phyloP scores from a whole-genome alignment of 257 asterid species.

The Solanum gracilifrons region DNA sequence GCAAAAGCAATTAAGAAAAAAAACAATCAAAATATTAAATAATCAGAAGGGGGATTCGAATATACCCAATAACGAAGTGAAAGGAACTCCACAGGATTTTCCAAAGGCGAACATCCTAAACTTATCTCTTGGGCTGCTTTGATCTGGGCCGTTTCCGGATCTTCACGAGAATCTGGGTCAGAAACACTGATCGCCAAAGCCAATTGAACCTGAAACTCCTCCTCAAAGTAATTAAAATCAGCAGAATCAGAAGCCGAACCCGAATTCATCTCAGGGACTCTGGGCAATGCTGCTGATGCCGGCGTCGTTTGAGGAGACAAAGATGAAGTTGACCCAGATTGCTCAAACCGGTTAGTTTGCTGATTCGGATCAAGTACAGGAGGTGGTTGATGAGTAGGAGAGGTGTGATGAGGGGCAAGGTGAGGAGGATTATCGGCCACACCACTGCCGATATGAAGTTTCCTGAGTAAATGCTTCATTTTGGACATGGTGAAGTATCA shows the following conservation, averaged over 20 bases:
- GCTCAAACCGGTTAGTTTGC: not conserved
- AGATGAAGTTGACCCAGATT: conserved; percentile 2
- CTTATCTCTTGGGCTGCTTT: conserved; percentile 86
- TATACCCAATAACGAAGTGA: conserved; percentile 85
- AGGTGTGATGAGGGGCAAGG: not conserved
- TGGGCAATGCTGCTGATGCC: conserved; percentile 5
- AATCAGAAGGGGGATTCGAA: not conserved
- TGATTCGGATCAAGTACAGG: not conserved
- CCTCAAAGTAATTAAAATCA: conserved; percentile 70
- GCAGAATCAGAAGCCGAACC: not conserved
- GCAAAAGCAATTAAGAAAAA: not conserved
- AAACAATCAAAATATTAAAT: not conserved
- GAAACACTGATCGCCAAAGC: conserved; percentile 98
- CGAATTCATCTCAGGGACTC: not conserved
- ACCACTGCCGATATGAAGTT: conserved; percentile 78
- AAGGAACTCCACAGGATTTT: conserved; percentile 50
- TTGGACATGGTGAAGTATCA: conserved; percentile 71
- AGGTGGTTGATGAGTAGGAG: not conserved
- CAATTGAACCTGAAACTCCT: conserved; percentile 95
- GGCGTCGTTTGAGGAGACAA: conserved; percentile 1
- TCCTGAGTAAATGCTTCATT: conserved; percentile 86
- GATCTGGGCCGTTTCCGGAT: conserved; percentile 83
- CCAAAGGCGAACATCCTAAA: conserved; percentile 69
- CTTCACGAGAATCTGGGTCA: conserved; percentile 60
- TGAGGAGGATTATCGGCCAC: conserved; percentile 8